A percentile compares a stretch with the other conserved stretches of the same genome.
phyloP scores from a whole-genome alignment of 169 alveolate species.

The Babesia bigemina region DNA sequence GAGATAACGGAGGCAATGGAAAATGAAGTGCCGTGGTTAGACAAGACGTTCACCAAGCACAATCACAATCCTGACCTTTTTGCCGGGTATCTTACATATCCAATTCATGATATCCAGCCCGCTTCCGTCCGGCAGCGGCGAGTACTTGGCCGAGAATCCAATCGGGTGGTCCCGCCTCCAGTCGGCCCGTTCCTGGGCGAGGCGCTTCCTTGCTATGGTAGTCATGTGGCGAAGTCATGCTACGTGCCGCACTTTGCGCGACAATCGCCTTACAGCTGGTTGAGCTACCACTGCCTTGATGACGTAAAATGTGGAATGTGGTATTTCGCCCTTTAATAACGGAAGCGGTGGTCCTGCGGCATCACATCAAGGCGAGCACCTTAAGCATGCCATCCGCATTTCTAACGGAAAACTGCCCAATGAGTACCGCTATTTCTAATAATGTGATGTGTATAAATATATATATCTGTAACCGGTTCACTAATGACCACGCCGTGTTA shows the following conservation, averaged over 20 bases:
- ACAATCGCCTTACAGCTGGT: not conserved
- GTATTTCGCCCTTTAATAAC: not conserved
- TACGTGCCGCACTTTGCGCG: no score
- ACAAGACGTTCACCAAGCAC: not conserved
- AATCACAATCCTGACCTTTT: conserved; percentile 77
- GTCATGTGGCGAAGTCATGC: conserved; percentile 26
- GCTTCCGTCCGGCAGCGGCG: conserved; percentile 88
- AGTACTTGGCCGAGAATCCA: conserved; percentile 96
- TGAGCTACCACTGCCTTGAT: not conserved
- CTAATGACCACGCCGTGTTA: no score
- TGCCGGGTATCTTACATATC: conserved; percentile 97
- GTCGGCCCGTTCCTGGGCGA: conserved; percentile 92
- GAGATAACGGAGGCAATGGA: not conserved
- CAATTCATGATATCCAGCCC: conserved; percentile 93
- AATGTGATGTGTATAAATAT: no score
- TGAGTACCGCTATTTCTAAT: no score
- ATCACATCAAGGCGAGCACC: no score
- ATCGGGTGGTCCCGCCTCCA: conserved; percentile 98
- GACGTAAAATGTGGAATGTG: not conserved
- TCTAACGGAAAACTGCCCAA: no score
- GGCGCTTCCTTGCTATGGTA: conserved; percentile 86
- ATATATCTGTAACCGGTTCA: no score
- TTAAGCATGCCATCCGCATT: no score
- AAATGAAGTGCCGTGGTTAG: not conserved
- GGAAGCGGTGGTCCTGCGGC: no score